Evolutionary conservation across 208 protist genomes (phyloP).

Genomic region (Trypanosoma caninum): DNA sequence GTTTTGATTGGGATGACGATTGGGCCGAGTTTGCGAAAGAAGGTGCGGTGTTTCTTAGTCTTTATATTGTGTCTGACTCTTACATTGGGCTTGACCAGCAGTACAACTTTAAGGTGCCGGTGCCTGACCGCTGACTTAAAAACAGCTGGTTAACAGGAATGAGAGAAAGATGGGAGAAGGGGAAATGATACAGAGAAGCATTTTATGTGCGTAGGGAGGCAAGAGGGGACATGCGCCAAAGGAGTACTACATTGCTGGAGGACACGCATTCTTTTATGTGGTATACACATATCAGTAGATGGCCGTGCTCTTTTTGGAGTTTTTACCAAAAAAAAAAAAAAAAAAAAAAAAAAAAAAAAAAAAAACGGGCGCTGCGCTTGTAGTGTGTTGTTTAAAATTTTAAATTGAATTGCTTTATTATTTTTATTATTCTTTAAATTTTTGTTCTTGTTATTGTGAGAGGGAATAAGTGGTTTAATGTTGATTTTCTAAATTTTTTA

Average conservation of each 20-base stretch:
- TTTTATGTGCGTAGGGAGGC: too few relatives aligned
- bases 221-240: too few relatives aligned
- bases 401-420: too few relatives aligned
- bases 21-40: conserved; percentile 43
- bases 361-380: not conserved
- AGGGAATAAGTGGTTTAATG: too few relatives aligned
- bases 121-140: conserved; percentile 6
- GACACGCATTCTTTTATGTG: too few relatives aligned
- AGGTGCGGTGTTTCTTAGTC: conserved; percentile 42
- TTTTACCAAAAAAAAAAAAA: not conserved
- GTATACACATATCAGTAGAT: too few relatives aligned
- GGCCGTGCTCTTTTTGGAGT: too few relatives aligned
- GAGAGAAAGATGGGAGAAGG: not conserved
- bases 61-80: conserved; percentile 89
- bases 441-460: not conserved
- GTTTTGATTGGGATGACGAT: conserved; percentile 89
- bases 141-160: not conserved
- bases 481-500: too few relatives aligned
- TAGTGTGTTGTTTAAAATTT: not conserved
- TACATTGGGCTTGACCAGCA: conserved; percentile 92
- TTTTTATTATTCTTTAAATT: too few relatives aligned
- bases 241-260: too few relatives aligned
- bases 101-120: conserved; percentile 61
- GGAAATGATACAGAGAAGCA: too few relatives aligned
- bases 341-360: conserved; percentile 1